Evolutionary conservation across 768 basidiomycete species (phyloP).

Genomic region (Lentinula boryana): DNA sequence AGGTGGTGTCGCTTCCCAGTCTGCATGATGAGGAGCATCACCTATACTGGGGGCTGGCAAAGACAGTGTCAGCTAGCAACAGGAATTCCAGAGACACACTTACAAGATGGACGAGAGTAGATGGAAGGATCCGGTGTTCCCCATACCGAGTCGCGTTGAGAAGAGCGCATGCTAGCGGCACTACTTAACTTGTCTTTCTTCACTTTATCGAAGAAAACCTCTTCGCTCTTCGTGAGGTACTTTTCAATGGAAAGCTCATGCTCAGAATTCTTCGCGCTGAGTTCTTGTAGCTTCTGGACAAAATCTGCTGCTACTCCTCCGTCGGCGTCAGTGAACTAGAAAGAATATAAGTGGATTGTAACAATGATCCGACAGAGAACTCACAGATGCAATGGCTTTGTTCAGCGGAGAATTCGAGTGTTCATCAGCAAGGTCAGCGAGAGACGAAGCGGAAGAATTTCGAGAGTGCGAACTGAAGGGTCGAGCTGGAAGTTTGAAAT

Average conservation of each 20-base stretch:
- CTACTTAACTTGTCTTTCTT: slow-evolving; percentile 83
- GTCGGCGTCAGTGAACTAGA: slow-evolving; percentile 87
- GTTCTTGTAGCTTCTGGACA: slow-evolving; percentile 74
- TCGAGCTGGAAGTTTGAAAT: slow-evolving; percentile 38
- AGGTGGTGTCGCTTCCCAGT: slow-evolving; percentile 36
- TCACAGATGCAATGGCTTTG: slow-evolving; percentile 79
- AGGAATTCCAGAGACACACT: slow-evolving; percentile 18
- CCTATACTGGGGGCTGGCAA: slow-evolving; percentile 38
- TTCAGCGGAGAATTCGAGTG: slow-evolving; percentile 88
- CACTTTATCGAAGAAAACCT: slow-evolving; percentile 88
- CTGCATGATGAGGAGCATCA: slow-evolving; percentile 38
- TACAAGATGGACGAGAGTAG: slow-evolving; percentile 74
- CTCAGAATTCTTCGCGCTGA: slow-evolving; percentile 86
- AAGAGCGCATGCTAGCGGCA: slow-evolving; percentile 74
- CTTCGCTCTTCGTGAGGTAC: slow-evolving; percentile 86
- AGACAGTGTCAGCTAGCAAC: background rate
- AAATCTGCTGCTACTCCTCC: slow-evolving; percentile 90
- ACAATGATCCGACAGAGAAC: background rate
- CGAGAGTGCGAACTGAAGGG: slow-evolving; percentile 83
- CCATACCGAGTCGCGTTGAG: slow-evolving; percentile 80
- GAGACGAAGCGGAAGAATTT: slow-evolving; percentile 83
- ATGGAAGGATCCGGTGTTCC: slow-evolving; percentile 59
- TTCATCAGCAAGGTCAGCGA: slow-evolving; percentile 87
- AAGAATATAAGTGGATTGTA: slow-evolving; percentile 2
- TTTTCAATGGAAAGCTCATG: slow-evolving; percentile 90